These are phyloP conservation scores for Leccinum olivaceopallidum DNA, from an alignment of 768 basidiomycete genomes.

Conservation along the genomic window DNA sequence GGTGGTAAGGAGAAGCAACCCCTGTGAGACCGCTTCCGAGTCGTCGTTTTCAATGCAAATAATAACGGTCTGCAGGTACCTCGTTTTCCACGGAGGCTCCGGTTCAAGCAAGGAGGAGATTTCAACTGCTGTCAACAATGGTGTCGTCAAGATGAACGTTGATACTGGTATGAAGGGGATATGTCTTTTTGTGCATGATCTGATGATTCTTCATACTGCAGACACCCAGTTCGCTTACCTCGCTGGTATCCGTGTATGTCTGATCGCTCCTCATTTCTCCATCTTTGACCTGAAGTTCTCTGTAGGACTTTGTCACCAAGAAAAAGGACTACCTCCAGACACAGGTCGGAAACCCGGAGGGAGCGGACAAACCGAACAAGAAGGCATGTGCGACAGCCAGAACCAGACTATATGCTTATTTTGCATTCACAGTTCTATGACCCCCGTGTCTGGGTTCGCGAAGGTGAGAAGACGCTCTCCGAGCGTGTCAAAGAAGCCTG, in stretches of 20 bases:
- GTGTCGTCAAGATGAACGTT: conserved; percentile 99
- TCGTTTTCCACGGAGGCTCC: conserved; percentile 99
- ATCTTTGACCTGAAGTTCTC: not conserved
- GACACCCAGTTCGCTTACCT: conserved; percentile 95
- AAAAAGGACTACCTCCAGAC: conserved; percentile 87
- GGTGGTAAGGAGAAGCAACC: conserved; percentile 68
- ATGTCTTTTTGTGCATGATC: not conserved
- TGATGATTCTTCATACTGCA: conserved; percentile 13
- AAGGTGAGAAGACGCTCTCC: conserved; percentile 92
- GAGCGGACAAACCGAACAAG: conserved; percentile 98
- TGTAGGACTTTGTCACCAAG: conserved; percentile 78
- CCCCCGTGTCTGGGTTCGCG: conserved; percentile 97
- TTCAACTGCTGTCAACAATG: conserved; percentile 82
- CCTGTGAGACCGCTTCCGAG: conserved; percentile 52
- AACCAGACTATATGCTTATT: not conserved
- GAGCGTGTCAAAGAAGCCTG: conserved; percentile 94
- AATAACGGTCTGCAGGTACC: conserved; percentile 56
- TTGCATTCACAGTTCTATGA: conserved; percentile 68
- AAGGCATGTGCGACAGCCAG: conserved; percentile 52
- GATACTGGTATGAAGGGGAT: conserved; percentile 62
- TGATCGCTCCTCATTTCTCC: not conserved
- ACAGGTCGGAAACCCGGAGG: conserved; percentile 98
- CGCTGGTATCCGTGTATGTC: conserved; percentile 69
- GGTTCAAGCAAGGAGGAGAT: conserved; percentile 98
- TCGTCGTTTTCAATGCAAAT: not conserved